Base-by-base conservation (phyloP, 257 asterid species). In the Penstemon eatonii region DNA sequence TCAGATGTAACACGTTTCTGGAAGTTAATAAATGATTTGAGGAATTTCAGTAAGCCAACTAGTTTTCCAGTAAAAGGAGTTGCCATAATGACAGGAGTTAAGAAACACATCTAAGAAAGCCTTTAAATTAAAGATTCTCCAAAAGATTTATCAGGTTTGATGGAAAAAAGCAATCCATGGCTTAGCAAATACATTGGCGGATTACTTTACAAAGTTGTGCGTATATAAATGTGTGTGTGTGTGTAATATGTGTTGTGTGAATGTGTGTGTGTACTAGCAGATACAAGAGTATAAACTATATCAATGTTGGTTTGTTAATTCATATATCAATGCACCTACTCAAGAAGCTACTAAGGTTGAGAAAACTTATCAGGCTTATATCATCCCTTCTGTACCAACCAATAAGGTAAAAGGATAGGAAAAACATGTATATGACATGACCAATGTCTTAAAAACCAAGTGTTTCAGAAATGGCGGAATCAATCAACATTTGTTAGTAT, bases 1-100 rank as follows among this genome's bases (percentile, higher is more conserved):
- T 90, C 99, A 9, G 95, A 85, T 46, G 96, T 78, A 63, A 90
- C 96, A 19, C 97, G 97, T 65, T 79, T 87, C 99, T 90, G 86
- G 42, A 64, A 49, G 54, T 60, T 4, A 76, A 58, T 6, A 18
- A 40, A 41, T 54, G 61, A 53, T 47, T 56, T 36, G 57, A 40
- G 58, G 40, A 49, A 60, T 49, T 61, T 66, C 15, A 66, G 63
- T 25, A 63, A 13, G 50, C 53, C 71, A 68, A 25, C 60, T 40
- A 46, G 56, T 55, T 69, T 42, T 51, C 46, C 68, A 63, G 61
- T 52, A 43, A 60, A 60, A 54, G 18, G 54, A 11, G 52, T 36
- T 66, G 36, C 72, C 45, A 38, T 47, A 42, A 59, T 19, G 13
- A 13, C 50, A 58, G 63, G 44, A 56, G 40, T 38, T 56, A 19